These are phyloP conservation scores for Podospora conica DNA, from an alignment of 495 filamentous ascomycete species.

Conservation along the genomic window DNA sequence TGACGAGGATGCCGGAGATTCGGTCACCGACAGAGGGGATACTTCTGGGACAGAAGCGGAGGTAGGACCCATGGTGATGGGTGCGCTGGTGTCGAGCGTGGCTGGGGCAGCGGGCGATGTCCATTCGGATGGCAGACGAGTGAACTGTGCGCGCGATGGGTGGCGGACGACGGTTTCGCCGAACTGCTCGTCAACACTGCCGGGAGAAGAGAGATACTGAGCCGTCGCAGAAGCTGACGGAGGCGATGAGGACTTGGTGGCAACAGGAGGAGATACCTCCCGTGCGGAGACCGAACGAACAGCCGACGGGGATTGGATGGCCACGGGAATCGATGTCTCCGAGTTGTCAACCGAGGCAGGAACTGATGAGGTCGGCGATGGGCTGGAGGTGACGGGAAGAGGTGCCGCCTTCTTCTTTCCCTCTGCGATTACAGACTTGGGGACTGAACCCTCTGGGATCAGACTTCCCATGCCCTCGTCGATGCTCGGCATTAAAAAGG, in stretches of 20 bases:
- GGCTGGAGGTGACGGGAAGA: background rate
- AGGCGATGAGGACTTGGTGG: background rate
- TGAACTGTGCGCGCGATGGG: no score
- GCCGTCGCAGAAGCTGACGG: background rate
- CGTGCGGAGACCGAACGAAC: background rate
- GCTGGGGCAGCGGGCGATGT: no score
- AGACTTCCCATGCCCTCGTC: no score
- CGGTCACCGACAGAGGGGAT: no score
- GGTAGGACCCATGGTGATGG: no score
- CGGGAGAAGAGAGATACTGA: background rate
- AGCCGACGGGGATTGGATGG: background rate
- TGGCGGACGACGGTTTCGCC: no score
- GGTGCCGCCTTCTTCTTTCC: background rate
- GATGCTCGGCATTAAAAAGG: no score
- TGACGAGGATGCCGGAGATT: no score
- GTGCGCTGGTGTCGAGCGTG: no score
- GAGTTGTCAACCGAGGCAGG: background rate
- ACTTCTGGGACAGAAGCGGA: no score
- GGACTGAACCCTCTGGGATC: background rate
- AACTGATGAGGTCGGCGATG: background rate
- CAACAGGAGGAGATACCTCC: background rate
- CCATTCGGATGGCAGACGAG: no score
- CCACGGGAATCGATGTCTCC: background rate
- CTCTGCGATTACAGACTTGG: background rate
- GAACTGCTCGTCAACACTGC: no score